Evolutionary conservation across 495 filamentous ascomycete species (phyloP).

Genomic region (Aspergillus bridgeri): DNA sequence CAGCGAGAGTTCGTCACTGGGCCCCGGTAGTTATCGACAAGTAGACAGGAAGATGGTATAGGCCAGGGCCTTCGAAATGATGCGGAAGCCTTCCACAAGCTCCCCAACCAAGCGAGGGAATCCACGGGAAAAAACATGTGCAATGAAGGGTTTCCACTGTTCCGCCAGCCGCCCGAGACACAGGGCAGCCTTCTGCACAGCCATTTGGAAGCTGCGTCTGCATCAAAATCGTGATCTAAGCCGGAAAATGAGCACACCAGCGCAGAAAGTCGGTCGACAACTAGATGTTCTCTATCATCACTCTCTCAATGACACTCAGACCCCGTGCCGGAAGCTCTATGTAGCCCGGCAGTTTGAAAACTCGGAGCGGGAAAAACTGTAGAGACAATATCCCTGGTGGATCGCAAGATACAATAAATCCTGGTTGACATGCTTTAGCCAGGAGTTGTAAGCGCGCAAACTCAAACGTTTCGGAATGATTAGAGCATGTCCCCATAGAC

Average conservation of each 20-base stretch:
- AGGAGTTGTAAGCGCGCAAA: slow-evolving; percentile 55
- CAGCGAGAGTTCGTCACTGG: slow-evolving; percentile 10
- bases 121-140: slow-evolving; percentile 27
- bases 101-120: slow-evolving; percentile 63
- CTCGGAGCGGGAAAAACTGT: slow-evolving; percentile 24
- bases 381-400: slow-evolving; percentile 66
- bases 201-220: slow-evolving; percentile 19
- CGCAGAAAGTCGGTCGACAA: slow-evolving; percentile 32
- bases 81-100: slow-evolving; percentile 43
- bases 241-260: slow-evolving; percentile 56
- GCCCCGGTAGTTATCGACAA: slow-evolving; percentile 26
- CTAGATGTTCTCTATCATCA: slow-evolving; percentile 35
- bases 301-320: slow-evolving; percentile 26
- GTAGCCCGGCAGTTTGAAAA: slow-evolving; percentile 16
- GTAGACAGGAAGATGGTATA: slow-evolving; percentile 57
- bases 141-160: slow-evolving; percentile 28
- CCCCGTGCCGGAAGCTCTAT: slow-evolving; percentile 18
- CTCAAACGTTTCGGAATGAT: slow-evolving; percentile 35
- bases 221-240: slow-evolving; percentile 26
- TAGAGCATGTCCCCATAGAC: too few relatives aligned
- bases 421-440: slow-evolving; percentile 45
- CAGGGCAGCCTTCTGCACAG: slow-evolving; percentile 25
- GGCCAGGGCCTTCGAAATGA: slow-evolving; percentile 55
- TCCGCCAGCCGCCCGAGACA: slow-evolving; percentile 35
- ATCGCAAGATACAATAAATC: slow-evolving; percentile 64